A percentile compares a stretch with the other conserved stretches of the same genome.
Conservation (phyloP, 345 rosid genomes). For the Aurinia saxatilis region DNA sequence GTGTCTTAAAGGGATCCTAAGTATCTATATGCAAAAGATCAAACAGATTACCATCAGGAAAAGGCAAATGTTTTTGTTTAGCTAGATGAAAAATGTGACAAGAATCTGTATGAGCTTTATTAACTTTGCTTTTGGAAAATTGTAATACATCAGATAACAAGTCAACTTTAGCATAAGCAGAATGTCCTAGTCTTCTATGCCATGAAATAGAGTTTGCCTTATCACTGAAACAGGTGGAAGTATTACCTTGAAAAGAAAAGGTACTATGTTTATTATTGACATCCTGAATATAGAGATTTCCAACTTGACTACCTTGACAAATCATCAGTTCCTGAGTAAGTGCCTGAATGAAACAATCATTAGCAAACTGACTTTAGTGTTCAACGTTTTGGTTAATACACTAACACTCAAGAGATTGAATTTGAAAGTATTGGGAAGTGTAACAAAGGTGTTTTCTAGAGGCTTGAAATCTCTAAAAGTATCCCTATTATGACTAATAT, state of each 20-base stretch:
- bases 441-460: no score
- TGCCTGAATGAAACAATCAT: neutral
- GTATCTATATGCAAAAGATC: no score
- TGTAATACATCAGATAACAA: neutral
- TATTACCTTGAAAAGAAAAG: neutral
- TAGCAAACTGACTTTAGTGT: neutral
- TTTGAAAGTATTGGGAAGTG: no score
- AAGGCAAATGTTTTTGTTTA: neutral
- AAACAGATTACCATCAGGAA: no score
- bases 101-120: neutral
- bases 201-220: neutral
- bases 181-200: neutral
- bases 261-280: no score
- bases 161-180: neutral
- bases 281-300: neutral
- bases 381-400: neutral
- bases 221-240: no score
- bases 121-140: no score
- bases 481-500: no score
- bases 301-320: neutral
- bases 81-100: neutral
- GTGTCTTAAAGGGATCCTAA: neutral
- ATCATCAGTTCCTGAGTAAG: no score
- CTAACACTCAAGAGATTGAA: neutral
- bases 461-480: no score